Conservation (phyloP, 805 yeast genomes). For the Dipodascus geniculatus region DNA sequence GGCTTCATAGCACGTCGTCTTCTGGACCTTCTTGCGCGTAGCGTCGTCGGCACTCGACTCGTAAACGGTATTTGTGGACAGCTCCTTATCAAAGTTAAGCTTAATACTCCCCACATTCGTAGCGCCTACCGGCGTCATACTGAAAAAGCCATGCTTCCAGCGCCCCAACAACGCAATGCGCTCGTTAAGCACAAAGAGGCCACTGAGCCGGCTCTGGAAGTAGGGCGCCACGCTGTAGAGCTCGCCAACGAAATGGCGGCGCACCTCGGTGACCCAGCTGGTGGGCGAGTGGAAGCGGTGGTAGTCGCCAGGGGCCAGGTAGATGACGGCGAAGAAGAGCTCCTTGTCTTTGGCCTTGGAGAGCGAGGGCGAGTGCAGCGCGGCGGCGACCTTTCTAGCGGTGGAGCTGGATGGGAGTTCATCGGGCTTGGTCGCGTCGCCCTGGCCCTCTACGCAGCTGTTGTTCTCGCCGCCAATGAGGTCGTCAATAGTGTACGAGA, state of each 20-base stretch:
- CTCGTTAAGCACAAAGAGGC: conserved; percentile 84
- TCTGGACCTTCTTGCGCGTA: conserved; percentile 35
- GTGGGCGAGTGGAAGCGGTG: conserved; percentile 95
- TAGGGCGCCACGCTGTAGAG: conserved; percentile 93
- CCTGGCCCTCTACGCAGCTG: conserved; percentile 29
- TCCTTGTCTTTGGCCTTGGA: conserved; percentile 35
- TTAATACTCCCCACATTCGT: conserved; percentile 95
- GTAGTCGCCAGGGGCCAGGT: conserved; percentile 96
- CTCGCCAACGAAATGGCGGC: conserved; percentile 95
- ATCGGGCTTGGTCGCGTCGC: conserved; percentile 11
- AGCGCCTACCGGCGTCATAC: conserved; percentile 99
- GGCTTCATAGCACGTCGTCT: conserved; percentile 87
- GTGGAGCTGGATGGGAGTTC: conserved; percentile 21
- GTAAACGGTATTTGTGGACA: conserved; percentile 51
- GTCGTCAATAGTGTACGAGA: conserved; percentile 58
- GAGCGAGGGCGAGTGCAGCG: conserved; percentile 16
- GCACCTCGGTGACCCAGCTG: conserved; percentile 85
- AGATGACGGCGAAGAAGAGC: conserved; percentile 80
- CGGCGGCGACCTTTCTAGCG: conserved; percentile 19
- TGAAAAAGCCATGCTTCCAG: conserved; percentile 95
- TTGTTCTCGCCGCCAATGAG: conserved; percentile 44
- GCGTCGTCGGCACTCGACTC: neutral
- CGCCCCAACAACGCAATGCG: conserved; percentile 90
- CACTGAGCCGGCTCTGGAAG: conserved; percentile 77
- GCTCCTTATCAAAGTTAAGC: conserved; percentile 80